Evolutionary conservation across 768 basidiomycete genomes (phyloP).

Genomic region (Leccinum aurantiacum): DNA sequence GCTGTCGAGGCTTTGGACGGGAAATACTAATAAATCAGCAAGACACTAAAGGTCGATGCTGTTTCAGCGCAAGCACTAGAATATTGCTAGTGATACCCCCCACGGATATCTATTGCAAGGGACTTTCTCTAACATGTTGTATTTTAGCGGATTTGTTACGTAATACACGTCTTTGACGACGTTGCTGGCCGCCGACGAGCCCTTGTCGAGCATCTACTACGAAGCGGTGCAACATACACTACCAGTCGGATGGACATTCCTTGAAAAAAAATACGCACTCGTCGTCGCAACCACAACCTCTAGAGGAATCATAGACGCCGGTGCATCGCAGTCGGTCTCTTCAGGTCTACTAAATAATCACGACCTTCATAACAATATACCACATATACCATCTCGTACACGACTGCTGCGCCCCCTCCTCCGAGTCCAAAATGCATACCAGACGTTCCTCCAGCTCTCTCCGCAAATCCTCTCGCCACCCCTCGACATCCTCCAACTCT

Average conservation of each 20-base stretch:
- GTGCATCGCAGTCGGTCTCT: constrained; percentile 12
- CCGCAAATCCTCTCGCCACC: constrained; percentile 32
- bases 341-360: constrained; percentile 3
- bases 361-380: constrained; percentile 13
- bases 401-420: background rate
- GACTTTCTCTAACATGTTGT: background rate
- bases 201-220: background rate
- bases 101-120: background rate
- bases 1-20: constrained; percentile 21
- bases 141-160: constrained; percentile 8
- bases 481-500: constrained; percentile 22
- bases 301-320: background rate
- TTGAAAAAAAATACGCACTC: constrained; percentile 18
- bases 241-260: constrained; percentile 29
- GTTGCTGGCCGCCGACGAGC: background rate
- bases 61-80: no score
- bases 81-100: background rate
- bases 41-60: background rate
- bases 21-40: constrained; percentile 3
- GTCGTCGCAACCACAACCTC: constrained; percentile 6
- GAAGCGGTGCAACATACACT: constrained; percentile 5
- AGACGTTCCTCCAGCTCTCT: constrained; percentile 29
- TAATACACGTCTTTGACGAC: constrained; percentile 10
- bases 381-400: constrained; percentile 6
- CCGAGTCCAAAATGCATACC: constrained; percentile 22